Conservation (phyloP, 2,329 filamentous ascomycete species). For the Xylaria sp. region DNA sequence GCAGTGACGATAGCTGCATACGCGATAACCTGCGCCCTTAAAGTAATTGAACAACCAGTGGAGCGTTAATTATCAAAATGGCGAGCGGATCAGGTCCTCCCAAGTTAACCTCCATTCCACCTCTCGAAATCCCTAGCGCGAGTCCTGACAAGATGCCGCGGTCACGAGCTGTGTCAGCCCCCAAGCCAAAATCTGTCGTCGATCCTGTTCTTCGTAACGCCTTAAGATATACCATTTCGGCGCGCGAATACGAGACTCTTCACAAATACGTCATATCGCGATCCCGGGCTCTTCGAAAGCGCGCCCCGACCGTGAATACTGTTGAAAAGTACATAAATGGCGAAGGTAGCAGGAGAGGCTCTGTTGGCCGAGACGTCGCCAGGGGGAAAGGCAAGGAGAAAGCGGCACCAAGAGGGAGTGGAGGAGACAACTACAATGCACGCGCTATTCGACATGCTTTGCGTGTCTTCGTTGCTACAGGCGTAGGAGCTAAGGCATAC, state of each 20-base stretch:
- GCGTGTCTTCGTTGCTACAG: conserved; percentile 71
- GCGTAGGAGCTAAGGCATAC: conserved; percentile 67
- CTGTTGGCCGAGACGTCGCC: conserved; percentile 38
- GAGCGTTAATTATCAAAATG: conserved; percentile 26
- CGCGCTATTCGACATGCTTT: conserved; percentile 73
- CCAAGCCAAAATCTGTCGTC: conserved; percentile 41
- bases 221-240: conserved; percentile 83
- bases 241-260: conserved; percentile 83
- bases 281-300: conserved; percentile 62
- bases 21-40: not conserved
- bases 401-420: conserved; percentile 14
- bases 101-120: conserved; percentile 27
- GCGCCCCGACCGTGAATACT: conserved; percentile 60
- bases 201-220: conserved; percentile 84
- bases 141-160: conserved; percentile 27
- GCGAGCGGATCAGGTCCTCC: conserved; percentile 31
- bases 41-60: not conserved
- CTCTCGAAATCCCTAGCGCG: conserved; percentile 32
- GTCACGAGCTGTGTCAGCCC: conserved; percentile 31
- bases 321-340: conserved; percentile 61
- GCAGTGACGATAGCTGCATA: not conserved
- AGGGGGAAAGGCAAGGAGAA: conserved; percentile 38
- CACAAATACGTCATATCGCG: conserved; percentile 83
- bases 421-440: conserved; percentile 70
- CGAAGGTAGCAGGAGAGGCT: conserved; percentile 28